Evolutionary conservation across 108 stramenopile species (phyloP), one percentile per base, ranked within the genome.

Genomic region (Nitzschia palea): DNA sequence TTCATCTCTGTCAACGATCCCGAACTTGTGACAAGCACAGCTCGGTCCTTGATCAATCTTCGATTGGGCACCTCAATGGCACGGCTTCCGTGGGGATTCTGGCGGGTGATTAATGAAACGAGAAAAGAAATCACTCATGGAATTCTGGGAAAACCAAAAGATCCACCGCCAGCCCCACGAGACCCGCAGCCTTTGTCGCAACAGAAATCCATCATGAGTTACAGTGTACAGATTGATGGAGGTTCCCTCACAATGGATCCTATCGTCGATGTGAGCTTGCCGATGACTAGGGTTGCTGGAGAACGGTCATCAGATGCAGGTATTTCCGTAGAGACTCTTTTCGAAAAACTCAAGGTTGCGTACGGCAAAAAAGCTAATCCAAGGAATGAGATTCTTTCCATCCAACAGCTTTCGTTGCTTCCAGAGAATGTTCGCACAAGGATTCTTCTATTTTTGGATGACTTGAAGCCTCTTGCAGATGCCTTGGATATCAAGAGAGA

Each of bases 361-460:
- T 86, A 79, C 34, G 88, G 88, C 9, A 51, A 29, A 22, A 51
- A 17, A 37, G 14, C 12, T 1, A 35, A 59, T 8, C 12, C 36
- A 10, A 62, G 12, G 12, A 26, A 20, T 2, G 45, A 35, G 18
- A 20, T 28, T 2, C 44, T 80, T 26, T 74, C 84, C 17, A 62
- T 92, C 44, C 33, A 40, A 35, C 68, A 76, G 20, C 35, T 92
- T 0, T 80, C 84, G 26, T 31, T 34, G 2, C 68, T 92, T 4
- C 86, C 90, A 12, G 90, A 92, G 65, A 78, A 65, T 48, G 65
- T 86, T 35, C 62, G 87, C 22, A 80, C 88, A 73, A 80, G 82
- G 27, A 78, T 92, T 40, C 64, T 92, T 4, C 55, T 89, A n/a
- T 92, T 74, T 55, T 48, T 92, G 4, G 32, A 53, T n/a, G 87